phyloP scores from a whole-genome alignment of 495 filamentous ascomycete genomes.

The Tuber microsphaerosporum region DNA sequence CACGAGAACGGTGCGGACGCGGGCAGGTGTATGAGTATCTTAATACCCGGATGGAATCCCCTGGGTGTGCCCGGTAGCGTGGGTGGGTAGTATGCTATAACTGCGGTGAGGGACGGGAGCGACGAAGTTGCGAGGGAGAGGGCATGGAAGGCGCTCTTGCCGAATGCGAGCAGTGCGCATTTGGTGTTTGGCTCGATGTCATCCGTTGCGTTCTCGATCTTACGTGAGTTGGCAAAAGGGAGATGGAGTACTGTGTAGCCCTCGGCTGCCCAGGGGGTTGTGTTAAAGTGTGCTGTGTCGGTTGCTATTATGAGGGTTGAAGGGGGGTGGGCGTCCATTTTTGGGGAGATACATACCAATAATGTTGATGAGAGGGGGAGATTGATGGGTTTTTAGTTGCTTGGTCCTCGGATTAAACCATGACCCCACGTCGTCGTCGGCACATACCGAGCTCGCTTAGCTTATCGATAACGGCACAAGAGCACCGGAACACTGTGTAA shows the following conservation, averaged over 20 bases:
- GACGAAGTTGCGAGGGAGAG: slow-evolving; percentile 53
- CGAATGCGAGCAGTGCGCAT: slow-evolving; percentile 48
- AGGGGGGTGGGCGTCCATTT: not conserved
- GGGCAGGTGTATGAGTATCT: slow-evolving; percentile 53
- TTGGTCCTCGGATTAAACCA: not conserved
- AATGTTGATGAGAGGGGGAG: not conserved
- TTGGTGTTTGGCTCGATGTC: slow-evolving; percentile 32
- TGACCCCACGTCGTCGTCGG: not conserved
- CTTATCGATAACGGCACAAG: not conserved
- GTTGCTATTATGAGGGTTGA: slow-evolving; percentile 36
- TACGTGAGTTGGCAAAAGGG: slow-evolving; percentile 23
- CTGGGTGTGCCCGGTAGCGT: slow-evolving; percentile 44
- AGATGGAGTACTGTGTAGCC: slow-evolving; percentile 31
- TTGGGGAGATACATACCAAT: not conserved
- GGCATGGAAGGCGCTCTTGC: slow-evolving; percentile 53
- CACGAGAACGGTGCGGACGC: slow-evolving; percentile 38
- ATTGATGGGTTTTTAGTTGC: not conserved
- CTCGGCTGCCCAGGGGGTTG: slow-evolving; percentile 29
- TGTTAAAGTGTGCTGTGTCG: slow-evolving; percentile 26
- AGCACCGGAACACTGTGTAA: too few relatives aligned
- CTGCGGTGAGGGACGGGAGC: slow-evolving; percentile 47
- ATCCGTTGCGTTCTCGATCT: slow-evolving; percentile 30
- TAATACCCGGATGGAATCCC: slow-evolving; percentile 47
- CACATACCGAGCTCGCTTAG: not conserved
- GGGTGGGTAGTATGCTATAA: slow-evolving; percentile 58